These are phyloP conservation scores for Coriolopsis trogii DNA, from an alignment of 1,284 basidiomycete genomes.

Conservation along the genomic window DNA sequence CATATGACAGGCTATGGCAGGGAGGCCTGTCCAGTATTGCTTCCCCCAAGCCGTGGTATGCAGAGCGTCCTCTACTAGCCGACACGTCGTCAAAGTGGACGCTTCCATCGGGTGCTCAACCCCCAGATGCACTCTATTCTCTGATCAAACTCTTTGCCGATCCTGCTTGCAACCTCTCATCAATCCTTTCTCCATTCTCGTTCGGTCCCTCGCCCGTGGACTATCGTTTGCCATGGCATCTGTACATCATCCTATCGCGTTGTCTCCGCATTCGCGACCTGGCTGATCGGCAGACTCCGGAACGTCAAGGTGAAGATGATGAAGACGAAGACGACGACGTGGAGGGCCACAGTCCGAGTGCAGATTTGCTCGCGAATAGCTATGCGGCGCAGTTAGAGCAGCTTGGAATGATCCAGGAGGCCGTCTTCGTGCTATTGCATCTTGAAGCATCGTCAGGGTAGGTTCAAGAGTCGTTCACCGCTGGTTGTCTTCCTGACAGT, in stretches of 20 bases:
- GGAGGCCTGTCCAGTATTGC: conserved; percentile 50
- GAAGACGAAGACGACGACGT: conserved; percentile 48
- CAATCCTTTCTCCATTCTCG: conserved; percentile 67
- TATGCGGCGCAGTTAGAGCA: conserved; percentile 91
- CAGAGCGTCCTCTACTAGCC: conserved; percentile 39
- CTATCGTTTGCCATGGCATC: conserved; percentile 89
- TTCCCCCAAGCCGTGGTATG: conserved; percentile 73
- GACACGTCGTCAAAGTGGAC: conserved; percentile 38
- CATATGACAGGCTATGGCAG: conserved; percentile 62
- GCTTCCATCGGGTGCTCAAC: conserved; percentile 38
- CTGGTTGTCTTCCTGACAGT: conserved; percentile 29
- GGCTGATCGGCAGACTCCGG: conserved; percentile 68
- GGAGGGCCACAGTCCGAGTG: conserved; percentile 80
- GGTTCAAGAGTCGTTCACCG: conserved; percentile 3
- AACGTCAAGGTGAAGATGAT: conserved; percentile 42
- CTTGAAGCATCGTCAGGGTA: conserved; percentile 81
- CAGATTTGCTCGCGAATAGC: conserved; percentile 80
- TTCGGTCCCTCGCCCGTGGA: conserved; percentile 81
- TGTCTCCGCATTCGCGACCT: conserved; percentile 87
- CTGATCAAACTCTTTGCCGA: conserved; percentile 83
- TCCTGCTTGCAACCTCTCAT: conserved; percentile 64
- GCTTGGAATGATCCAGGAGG: conserved; percentile 82
- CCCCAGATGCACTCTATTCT: conserved; percentile 78
- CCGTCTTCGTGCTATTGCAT: conserved; percentile 89
- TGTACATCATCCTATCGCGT: conserved; percentile 87